phyloP scores from a whole-genome alignment of 2,329 filamentous ascomycete genomes.

The Ampelomyces quisqualis region DNA sequence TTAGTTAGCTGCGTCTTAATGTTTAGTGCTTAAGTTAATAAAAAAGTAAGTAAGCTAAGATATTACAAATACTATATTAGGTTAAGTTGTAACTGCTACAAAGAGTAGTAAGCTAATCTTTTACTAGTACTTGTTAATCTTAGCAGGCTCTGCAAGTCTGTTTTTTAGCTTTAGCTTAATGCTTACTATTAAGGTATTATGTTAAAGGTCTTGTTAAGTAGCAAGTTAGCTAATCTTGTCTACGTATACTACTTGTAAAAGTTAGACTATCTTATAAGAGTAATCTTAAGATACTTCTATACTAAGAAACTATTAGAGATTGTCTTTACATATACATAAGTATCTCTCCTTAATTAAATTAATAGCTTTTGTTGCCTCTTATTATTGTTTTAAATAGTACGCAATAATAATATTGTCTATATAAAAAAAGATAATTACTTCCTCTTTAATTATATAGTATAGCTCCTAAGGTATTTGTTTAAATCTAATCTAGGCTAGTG shows the following conservation, averaged over 20 bases:
- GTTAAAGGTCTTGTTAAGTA: not conserved
- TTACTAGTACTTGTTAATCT: conserved; percentile 5
- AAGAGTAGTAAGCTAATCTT: conserved; percentile 1
- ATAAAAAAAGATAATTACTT: conserved; percentile 8
- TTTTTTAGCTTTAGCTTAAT: not conserved
- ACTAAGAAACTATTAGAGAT: conserved; percentile 13
- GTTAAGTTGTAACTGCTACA: conserved; percentile 5
- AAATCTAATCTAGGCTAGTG: conserved; percentile 3
- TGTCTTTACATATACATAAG: not conserved
- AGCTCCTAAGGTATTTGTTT: conserved; percentile 5
- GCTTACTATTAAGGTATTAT: not conserved
- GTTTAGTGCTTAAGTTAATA: not conserved
- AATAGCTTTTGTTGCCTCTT: conserved; percentile 1
- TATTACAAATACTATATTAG: conserved; percentile 7
- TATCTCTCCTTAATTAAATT: conserved; percentile 5
- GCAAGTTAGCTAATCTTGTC: not conserved
- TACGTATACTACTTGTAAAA: not conserved
- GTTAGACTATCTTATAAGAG: not conserved
- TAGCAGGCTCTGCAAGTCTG: not conserved
- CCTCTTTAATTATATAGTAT: conserved; percentile 9
- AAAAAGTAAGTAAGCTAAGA: conserved; percentile 1
- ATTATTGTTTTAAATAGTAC: not conserved
- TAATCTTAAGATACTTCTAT: conserved; percentile 1
- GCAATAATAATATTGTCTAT: conserved; percentile 9
- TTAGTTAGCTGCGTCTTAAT: not conserved